Evolutionary conservation across 176 grass and related monocot genomes (phyloP).

Genomic region (Juncus effusus): DNA sequence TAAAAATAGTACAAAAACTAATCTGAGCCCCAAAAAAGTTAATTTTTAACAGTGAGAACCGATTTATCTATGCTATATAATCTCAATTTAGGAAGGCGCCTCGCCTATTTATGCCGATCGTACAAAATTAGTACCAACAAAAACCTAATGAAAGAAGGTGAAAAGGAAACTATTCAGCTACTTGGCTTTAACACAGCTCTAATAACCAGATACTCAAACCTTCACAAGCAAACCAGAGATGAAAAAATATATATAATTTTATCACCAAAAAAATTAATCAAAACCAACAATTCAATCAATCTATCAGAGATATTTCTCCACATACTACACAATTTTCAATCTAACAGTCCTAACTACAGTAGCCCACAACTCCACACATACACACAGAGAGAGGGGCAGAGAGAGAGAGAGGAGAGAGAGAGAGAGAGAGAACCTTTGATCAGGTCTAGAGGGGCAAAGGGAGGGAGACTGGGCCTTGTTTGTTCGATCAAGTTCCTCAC

Average conservation of each 20-base stretch:
- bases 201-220: conserved; percentile 15
- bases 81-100: too few relatives aligned
- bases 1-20: too few relatives aligned
- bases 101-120: too few relatives aligned
- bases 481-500: conserved; percentile 16
- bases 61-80: too few relatives aligned
- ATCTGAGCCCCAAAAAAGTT: too few relatives aligned
- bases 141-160: too few relatives aligned
- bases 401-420: neutral
- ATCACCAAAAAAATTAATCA: neutral
- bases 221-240: neutral
- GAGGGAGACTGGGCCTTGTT: neutral
- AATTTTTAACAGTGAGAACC: too few relatives aligned
- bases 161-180: too few relatives aligned
- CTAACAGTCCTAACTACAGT: neutral
- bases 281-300: neutral
- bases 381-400: neutral
- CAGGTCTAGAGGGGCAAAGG: neutral
- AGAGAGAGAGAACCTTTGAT: conserved; percentile 17
- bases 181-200: too few relatives aligned
- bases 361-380: neutral
- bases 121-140: too few relatives aligned
- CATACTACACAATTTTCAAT: conserved; percentile 2
- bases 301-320: neutral
- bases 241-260: neutral